Percentiles rank a stretch among this genome's conserved stretches.
These are phyloP conservation scores for Globisporangium spiculum DNA, from an alignment of 352 stramenopile genomes.

Conservation along the genomic window DNA sequence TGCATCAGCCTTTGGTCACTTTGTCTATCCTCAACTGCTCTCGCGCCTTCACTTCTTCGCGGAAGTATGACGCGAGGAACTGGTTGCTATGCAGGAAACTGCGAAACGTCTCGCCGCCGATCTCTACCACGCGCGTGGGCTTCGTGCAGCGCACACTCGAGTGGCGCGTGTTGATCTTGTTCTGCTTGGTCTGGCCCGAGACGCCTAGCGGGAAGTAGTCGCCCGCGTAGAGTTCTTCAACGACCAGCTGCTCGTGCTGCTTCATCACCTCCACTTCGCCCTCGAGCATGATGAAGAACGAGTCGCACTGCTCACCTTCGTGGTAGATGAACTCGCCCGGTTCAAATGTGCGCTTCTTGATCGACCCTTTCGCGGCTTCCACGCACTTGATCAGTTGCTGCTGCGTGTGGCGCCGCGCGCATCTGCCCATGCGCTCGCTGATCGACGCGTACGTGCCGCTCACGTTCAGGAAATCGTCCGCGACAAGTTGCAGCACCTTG, in stretches of 20 bases:
- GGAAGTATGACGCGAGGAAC: slow-evolving; percentile 80
- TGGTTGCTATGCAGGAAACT: slow-evolving; percentile 84
- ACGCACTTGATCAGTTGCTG: slow-evolving; percentile 78
- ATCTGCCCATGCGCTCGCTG: slow-evolving; percentile 61
- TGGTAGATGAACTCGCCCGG: slow-evolving; percentile 74
- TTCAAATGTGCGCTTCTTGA: slow-evolving; percentile 59
- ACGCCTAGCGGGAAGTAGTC: slow-evolving; percentile 84
- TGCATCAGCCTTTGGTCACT: slow-evolving; percentile 23
- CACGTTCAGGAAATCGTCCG: slow-evolving; percentile 75
- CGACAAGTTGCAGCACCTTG: slow-evolving; percentile 78
- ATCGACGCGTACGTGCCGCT: slow-evolving; percentile 75
- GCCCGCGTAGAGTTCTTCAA: slow-evolving; percentile 65
- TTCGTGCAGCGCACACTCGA: slow-evolving; percentile 70
- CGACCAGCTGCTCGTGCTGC: slow-evolving; percentile 57
- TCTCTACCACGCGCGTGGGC: slow-evolving; percentile 71
- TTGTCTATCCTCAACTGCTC: slow-evolving; percentile 62
- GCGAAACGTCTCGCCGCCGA: slow-evolving; percentile 76
- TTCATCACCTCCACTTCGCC: slow-evolving; percentile 73
- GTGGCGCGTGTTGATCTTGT: slow-evolving; percentile 67
- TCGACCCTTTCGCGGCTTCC: slow-evolving; percentile 63
- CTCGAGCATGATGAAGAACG: slow-evolving; percentile 77
- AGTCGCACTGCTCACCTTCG: slow-evolving; percentile 72
- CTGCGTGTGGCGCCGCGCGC: slow-evolving; percentile 55
- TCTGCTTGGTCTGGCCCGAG: slow-evolving; percentile 58
- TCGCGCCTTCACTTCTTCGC: slow-evolving; percentile 62